Evolutionary conservation across 108 stramenopile species (phyloP), one percentile per base, ranked within the genome.

Genomic region (Nitzschia sp.): DNA sequence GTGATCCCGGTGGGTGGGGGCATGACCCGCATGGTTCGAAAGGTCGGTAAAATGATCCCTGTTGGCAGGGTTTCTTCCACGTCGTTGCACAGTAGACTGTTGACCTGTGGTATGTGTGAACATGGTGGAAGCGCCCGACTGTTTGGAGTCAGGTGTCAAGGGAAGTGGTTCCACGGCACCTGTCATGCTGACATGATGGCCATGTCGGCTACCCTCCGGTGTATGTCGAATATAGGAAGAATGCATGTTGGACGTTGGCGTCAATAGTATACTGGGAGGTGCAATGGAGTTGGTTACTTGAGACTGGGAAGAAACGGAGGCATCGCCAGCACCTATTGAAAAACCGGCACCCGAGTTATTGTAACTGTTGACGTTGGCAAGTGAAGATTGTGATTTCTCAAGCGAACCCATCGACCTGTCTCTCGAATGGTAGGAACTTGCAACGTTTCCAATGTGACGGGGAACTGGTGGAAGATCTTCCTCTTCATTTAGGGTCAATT

Each of bases 381-480:
- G n/a, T 2, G 20, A 46, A 20, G 41, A n/a, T 0, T 3, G 22
- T 0, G 42, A 43, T 7, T 20, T 62, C 21, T 46, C 46, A 48
- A 17, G n/a, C 2, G 46, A 15, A 48, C n/a, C 19, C 17, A 15
- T n/a, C 38, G 26, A 11, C 57, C 57, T 29, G 2, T 43, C 15
- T 37, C 42, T 43, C 43, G 37, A 10, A 40, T 38, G 15, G 20
- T 15, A 54, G 1, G 48, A 19, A 50, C 48, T 19, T 3, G 3
- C 17, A 19, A 19, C 3, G 6, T 12, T 37, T 19, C 9, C 43
- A 42, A 62, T 62, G 3, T 43, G 20, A 46, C 22, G 43, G 8
- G 61, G 61, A n/a, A 62, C 22, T 44, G 61, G n/a, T 2, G 61
- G 61, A 46, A 43, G 61, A 7, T 39, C 61, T 20, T 21, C 43